A percentile compares a stretch with the other conserved stretches of the same genome.
phyloP scores from a whole-genome alignment of 306 rosid genomes.

The Prunus mume region DNA sequence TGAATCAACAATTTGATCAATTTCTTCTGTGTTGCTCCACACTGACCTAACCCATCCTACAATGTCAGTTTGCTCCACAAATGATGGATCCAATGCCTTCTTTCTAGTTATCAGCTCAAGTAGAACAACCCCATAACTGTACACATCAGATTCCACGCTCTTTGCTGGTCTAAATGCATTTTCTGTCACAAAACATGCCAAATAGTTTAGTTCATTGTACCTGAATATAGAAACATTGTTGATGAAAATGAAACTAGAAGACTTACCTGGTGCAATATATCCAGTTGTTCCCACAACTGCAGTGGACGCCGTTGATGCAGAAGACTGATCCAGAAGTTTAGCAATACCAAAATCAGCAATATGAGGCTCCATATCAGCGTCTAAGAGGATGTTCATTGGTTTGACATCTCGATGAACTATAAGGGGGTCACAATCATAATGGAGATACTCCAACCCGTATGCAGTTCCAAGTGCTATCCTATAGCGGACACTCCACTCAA shows the following conservation, averaged over 20 bases:
- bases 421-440: constrained; percentile 72
- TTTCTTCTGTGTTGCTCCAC: constrained; percentile 47
- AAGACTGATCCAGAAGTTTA: constrained; percentile 66
- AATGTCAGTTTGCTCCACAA: constrained; percentile 38
- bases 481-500: constrained; percentile 64
- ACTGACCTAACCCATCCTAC: constrained; percentile 52
- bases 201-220: neutral
- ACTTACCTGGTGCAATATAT: constrained; percentile 79
- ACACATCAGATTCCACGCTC: constrained; percentile 64
- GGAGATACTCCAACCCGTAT: constrained; percentile 76
- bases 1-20: constrained; percentile 51
- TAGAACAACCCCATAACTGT: constrained; percentile 75
- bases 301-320: constrained; percentile 35
- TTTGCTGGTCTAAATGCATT: constrained; percentile 50
- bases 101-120: constrained; percentile 71
- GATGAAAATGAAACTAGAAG: neutral
- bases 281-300: constrained; percentile 68
- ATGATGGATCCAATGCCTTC: constrained; percentile 55
- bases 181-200: constrained; percentile 39
- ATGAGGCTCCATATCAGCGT: constrained; percentile 77
- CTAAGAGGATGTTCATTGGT: constrained; percentile 74
- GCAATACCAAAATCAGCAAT: constrained; percentile 86
- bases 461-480: constrained; percentile 73
- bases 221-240: constrained; percentile 9
- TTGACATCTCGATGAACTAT: constrained; percentile 87